Percentiles rank a stretch among this genome's conserved stretches.
These are phyloP conservation scores for Skeletonema tropicum DNA, from an alignment of 108 stramenopile genomes.

Conservation along the genomic window DNA sequence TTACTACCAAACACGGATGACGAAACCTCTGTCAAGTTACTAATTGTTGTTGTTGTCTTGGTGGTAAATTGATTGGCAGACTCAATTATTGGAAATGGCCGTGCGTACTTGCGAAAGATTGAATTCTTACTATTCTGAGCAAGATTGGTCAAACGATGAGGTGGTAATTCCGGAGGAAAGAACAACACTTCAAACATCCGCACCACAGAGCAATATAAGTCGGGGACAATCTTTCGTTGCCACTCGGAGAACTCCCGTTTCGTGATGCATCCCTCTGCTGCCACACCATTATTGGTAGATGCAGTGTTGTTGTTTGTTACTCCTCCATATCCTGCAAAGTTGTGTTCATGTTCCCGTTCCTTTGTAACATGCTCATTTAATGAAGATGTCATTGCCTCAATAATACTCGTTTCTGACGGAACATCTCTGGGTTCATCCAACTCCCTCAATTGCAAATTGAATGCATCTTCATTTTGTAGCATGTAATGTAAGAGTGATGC, in stretches of 20 bases:
- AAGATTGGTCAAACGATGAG: neutral
- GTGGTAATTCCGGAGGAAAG: constrained; percentile 26
- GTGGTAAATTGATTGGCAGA: constrained; percentile 26
- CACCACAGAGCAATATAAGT: constrained; percentile 25
- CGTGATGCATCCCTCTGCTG: constrained; percentile 2
- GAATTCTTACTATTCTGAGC: neutral
- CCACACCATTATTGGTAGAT: neutral
- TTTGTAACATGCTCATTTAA: constrained; percentile 33
- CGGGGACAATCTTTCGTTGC: constrained; percentile 39
- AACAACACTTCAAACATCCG: constrained; percentile 30
- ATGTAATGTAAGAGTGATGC: constrained; percentile 29
- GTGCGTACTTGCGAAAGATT: neutral
- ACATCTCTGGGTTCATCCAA: constrained; percentile 10
- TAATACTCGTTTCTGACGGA: constrained; percentile 2
- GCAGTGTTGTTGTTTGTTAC: neutral
- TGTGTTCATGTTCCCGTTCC: constrained; percentile 1
- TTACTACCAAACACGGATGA: constrained; percentile 44
- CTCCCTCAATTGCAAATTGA: constrained; percentile 5
- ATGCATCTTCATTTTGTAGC: constrained; percentile 19
- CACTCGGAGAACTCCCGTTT: constrained; percentile 35
- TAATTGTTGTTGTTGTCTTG: constrained; percentile 10
- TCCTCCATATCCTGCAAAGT: constrained; percentile 23
- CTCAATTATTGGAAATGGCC: constrained; percentile 21
- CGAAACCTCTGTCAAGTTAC: constrained; percentile 19
- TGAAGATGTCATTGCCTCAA: constrained; percentile 32